Evolutionary conservation across 305 asterid species (phyloP).

Genomic region (Petunia hybrid): DNA sequence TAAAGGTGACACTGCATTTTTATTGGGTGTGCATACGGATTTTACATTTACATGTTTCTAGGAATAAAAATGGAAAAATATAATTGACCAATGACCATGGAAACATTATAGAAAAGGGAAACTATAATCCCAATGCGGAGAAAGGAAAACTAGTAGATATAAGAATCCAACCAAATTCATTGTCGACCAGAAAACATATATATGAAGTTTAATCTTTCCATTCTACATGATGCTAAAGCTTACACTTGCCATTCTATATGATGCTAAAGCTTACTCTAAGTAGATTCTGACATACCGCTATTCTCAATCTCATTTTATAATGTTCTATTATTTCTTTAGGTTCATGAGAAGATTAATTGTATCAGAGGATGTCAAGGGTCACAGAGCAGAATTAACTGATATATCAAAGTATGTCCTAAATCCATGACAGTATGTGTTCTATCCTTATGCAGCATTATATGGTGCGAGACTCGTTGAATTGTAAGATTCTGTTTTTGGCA

Average conservation of each 20-base stretch:
- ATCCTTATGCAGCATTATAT: constrained; percentile 17
- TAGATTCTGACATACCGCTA: too few relatives aligned
- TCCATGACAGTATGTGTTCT: constrained; percentile 18
- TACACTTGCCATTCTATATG: too few relatives aligned
- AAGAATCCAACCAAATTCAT: constrained; percentile 5
- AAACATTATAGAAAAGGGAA: not conserved
- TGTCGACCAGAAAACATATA: not conserved
- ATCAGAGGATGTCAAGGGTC: constrained; percentile 45
- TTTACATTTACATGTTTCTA: not conserved
- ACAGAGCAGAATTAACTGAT: constrained; percentile 51
- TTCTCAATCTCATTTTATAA: not conserved
- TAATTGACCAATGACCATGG: constrained; percentile 16
- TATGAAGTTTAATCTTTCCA: not conserved
- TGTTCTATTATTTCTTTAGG: constrained; percentile 44
- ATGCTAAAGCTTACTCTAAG: too few relatives aligned
- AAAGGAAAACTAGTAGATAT: not conserved
- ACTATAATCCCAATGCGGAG: not conserved
- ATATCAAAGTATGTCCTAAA: constrained; percentile 60
- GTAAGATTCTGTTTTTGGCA: constrained; percentile 27
- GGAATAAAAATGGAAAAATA: not conserved
- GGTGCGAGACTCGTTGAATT: constrained; percentile 23
- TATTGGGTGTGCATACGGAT: constrained; percentile 9
- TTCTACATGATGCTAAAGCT: too few relatives aligned
- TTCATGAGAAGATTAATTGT: constrained; percentile 64
- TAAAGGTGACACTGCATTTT: not conserved